Evolutionary conservation across 163 green algal genomes (phyloP).

Genomic region (Chlamydomonas reinhardtii): DNA sequence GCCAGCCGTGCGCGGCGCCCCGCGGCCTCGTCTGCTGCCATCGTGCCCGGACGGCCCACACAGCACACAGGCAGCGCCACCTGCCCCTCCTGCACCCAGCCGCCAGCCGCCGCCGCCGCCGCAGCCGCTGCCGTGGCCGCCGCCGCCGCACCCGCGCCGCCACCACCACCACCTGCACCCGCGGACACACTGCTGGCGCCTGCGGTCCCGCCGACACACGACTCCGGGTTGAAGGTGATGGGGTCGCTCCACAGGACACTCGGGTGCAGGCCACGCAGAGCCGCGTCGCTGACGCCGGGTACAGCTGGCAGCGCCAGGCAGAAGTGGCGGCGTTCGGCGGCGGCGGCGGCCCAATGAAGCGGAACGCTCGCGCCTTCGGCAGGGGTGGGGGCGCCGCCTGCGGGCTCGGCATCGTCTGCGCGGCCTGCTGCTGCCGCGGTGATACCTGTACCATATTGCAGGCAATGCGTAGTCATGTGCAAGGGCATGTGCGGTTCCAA

Average conservation of each 20-base stretch:
- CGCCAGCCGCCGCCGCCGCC: too few species aligned
- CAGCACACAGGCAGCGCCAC: neutral
- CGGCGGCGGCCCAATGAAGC: neutral
- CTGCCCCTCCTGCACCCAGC: neutral
- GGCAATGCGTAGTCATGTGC: too few species aligned
- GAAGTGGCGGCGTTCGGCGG: neutral
- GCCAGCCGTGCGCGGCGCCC: too few species aligned
- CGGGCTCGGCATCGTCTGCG: too few species aligned
- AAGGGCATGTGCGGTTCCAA: too few species aligned
- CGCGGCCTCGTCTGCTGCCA: too few species aligned
- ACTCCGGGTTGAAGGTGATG: neutral
- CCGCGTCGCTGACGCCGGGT: neutral
- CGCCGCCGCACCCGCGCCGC: neutral
- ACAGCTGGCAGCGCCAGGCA: neutral
- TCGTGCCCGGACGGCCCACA: neutral
- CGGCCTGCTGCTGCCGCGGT: too few species aligned
- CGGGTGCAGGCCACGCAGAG: neutral
- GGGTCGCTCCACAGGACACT: neutral
- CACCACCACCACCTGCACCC: too few species aligned
- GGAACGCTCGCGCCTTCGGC: neutral
- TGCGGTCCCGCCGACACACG: neutral
- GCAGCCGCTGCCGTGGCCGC: too few species aligned
- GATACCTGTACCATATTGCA: too few species aligned
- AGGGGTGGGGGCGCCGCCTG: too few species aligned
- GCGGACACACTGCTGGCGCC: too few species aligned